These are phyloP conservation scores for Picochlorum sp. DNA, from an alignment of 139 green algal genomes.

Conservation along the genomic window DNA sequence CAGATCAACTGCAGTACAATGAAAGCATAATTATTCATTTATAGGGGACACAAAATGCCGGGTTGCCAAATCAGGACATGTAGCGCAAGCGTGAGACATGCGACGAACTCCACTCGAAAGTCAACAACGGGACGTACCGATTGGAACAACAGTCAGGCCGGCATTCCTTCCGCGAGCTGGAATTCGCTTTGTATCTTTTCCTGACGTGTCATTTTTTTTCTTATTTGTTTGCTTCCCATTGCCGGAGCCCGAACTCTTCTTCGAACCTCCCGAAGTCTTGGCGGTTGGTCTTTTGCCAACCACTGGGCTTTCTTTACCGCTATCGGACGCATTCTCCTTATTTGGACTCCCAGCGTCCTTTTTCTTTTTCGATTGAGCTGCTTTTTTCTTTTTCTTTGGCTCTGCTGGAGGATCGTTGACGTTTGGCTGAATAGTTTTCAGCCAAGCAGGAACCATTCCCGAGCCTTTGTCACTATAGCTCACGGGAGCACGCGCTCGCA, in stretches of 20 bases:
- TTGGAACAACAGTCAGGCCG: slow-evolving; percentile 13
- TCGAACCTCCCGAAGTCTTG: background rate
- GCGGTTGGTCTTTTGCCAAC: background rate
- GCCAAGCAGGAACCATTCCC: slow-evolving; percentile 10
- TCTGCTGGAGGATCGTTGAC: background rate
- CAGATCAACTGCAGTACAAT: too few relatives aligned
- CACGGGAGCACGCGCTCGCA: slow-evolving; percentile 7
- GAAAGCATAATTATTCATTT: too few relatives aligned
- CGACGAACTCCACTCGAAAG: background rate
- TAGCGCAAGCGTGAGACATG: background rate
- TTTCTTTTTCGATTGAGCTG: background rate
- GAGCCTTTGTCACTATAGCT: slow-evolving; percentile 13
- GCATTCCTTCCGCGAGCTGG: slow-evolving; percentile 6
- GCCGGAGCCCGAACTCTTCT: background rate
- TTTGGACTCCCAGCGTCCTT: background rate
- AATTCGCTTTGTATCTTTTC: background rate
- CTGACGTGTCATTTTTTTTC: background rate
- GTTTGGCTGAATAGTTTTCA: slow-evolving; percentile 7
- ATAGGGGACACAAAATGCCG: too few relatives aligned
- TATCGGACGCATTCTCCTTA: background rate
- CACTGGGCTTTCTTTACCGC: background rate
- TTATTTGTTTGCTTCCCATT: slow-evolving; percentile 5
- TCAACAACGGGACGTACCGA: slow-evolving; percentile 10
- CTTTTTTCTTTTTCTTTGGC: slow-evolving; percentile 7
- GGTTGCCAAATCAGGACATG: too few relatives aligned